Evolutionary conservation across 371 early-diverging fungal genomes (phyloP).

Genomic region (Apophysomyces variabilis): DNA sequence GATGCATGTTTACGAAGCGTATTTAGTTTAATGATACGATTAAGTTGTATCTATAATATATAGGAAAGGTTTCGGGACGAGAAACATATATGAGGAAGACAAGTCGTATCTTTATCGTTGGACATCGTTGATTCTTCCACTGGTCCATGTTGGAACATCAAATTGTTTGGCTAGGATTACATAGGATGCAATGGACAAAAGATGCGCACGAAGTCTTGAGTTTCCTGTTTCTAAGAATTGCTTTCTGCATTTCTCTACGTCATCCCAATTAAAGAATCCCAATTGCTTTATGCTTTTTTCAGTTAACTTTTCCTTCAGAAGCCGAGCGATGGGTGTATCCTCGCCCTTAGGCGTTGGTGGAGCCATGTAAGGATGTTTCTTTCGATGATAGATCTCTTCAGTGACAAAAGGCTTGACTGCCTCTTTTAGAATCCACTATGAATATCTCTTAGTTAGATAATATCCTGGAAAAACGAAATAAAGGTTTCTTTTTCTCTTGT

Average conservation of each 20-base stretch:
- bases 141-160: slow-evolving; percentile 14
- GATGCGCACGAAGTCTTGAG: slow-evolving; percentile 10
- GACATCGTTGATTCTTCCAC: no score
- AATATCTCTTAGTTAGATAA: not conserved
- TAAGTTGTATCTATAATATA: no score
- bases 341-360: slow-evolving; percentile 23
- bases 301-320: slow-evolving; percentile 18
- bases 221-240: slow-evolving; percentile 7
- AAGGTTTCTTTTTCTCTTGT: not conserved
- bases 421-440: slow-evolving; percentile 27
- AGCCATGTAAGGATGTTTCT: slow-evolving; percentile 29
- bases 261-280: slow-evolving; percentile 20
- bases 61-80: no score
- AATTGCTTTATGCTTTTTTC: slow-evolving; percentile 19
- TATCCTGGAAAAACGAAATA: not conserved
- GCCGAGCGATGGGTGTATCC: not conserved
- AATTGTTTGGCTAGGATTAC: slow-evolving; percentile 23
- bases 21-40: no score
- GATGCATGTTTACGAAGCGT: no score
- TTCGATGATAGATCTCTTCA: slow-evolving; percentile 26
- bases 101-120: no score
- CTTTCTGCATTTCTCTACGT: slow-evolving; percentile 5
- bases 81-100: no score
- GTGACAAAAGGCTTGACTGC: slow-evolving; percentile 30
- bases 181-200: slow-evolving; percentile 24